phyloP scores from a whole-genome alignment of 1,284 basidiomycete genomes.

The Melanopsichium pennsylvanicum region DNA sequence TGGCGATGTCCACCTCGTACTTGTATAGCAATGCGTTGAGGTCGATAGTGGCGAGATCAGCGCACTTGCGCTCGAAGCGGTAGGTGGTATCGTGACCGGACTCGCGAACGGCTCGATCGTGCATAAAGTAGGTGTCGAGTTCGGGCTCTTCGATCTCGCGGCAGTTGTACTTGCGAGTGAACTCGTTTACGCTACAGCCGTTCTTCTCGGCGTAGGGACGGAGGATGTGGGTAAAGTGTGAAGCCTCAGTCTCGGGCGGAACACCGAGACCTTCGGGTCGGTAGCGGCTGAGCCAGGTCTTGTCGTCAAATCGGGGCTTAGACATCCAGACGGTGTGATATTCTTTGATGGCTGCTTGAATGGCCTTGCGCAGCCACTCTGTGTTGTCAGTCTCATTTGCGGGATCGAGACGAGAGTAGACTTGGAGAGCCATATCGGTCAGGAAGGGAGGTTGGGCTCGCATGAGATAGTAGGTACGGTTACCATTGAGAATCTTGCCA shows the following conservation, averaged over 20 bases:
- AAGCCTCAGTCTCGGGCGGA: conserved; percentile 96
- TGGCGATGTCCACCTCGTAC: conserved; percentile 66
- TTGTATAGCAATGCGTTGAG: conserved; percentile 85
- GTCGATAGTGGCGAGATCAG: conserved; percentile 94
- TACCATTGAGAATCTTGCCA: conserved; percentile 73
- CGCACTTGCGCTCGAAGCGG: conserved; percentile 89
- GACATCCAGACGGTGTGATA: conserved; percentile 97
- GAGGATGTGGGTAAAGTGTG: conserved; percentile 95
- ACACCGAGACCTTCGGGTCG: conserved; percentile 94
- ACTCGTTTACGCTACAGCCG: conserved; percentile 94
- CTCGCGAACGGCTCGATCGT: conserved; percentile 87
- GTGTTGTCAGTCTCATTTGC: conserved; percentile 82
- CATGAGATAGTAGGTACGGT: conserved; percentile 76
- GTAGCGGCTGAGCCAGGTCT: conserved; percentile 90
- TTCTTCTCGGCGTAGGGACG: conserved; percentile 93
- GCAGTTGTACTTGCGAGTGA: conserved; percentile 93
- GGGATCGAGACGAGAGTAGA: conserved; percentile 92
- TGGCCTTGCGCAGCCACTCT: conserved; percentile 89
- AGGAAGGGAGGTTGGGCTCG: conserved; percentile 97
- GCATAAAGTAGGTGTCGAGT: conserved; percentile 95
- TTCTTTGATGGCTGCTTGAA: conserved; percentile 96
- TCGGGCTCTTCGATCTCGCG: conserved; percentile 83
- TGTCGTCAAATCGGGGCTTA: conserved; percentile 88
- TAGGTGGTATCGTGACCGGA: conserved; percentile 95
- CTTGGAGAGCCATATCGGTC: conserved; percentile 96